Conservation (phyloP, 257 asterid species). For the Primulina tabacum region DNA sequence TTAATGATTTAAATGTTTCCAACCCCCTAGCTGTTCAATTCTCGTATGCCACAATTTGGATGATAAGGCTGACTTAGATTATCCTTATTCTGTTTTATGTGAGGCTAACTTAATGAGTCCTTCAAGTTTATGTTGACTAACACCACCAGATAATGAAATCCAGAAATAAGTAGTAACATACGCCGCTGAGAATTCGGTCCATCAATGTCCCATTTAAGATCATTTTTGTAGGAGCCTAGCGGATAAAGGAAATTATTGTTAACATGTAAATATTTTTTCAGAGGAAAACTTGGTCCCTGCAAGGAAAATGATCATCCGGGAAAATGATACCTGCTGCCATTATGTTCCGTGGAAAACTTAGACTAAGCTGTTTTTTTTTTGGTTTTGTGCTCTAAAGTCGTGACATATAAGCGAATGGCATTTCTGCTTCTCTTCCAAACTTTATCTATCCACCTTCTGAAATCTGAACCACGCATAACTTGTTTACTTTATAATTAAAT, state of each 20-base stretch:
- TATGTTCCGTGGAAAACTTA: not conserved
- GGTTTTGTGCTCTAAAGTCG: not conserved
- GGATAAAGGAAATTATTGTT: not conserved
- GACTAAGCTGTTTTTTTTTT: not conserved
- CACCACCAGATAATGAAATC: conserved; percentile 3
- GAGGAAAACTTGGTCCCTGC: not conserved
- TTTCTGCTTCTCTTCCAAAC: not conserved
- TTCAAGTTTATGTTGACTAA: conserved; percentile 4
- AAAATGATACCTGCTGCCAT: not conserved
- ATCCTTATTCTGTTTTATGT: not conserved
- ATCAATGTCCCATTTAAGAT: not conserved
- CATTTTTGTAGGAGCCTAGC: not conserved
- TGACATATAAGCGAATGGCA: not conserved
- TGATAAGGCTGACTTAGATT: not conserved
- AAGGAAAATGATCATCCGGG: not conserved
- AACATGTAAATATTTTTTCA: not conserved
- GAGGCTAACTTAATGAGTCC: conserved; percentile 3
- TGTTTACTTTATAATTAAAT: not conserved
- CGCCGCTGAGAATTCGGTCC: not conserved
- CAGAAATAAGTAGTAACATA: not conserved
- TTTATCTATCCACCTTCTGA: not conserved
- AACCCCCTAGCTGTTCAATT: not conserved
- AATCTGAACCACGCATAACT: not conserved
- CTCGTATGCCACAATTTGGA: not conserved
- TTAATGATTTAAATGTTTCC: not conserved